Evolutionary conservation across 2,329 filamentous ascomycete species (phyloP).

Genomic region (Aspergillus terreus): DNA sequence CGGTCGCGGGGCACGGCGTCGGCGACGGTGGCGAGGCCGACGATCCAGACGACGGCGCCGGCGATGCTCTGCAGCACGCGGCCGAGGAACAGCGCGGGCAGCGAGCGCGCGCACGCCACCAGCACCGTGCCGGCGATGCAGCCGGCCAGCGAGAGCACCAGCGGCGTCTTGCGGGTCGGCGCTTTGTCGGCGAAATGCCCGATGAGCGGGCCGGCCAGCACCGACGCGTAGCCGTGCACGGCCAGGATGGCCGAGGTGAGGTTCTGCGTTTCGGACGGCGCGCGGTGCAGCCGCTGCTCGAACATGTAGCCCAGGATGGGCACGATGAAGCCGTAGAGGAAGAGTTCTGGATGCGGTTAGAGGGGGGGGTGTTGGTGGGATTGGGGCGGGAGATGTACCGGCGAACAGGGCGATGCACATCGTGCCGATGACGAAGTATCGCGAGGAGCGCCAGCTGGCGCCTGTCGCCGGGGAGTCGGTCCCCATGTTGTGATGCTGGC

Average conservation of each 20-base stretch:
- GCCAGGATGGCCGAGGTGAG: slow-evolving; percentile 22
- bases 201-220: slow-evolving; percentile 22
- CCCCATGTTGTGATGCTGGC: neutral
- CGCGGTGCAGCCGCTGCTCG: slow-evolving; percentile 21
- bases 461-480: neutral
- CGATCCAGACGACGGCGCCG: slow-evolving; percentile 5
- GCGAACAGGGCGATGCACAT: slow-evolving; percentile 12
- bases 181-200: slow-evolving; percentile 27
- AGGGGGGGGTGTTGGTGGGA: no score
- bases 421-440: slow-evolving; percentile 10
- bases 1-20: neutral
- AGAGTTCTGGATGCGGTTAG: slow-evolving; percentile 19
- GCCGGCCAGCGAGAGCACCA: slow-evolving; percentile 22
- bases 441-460: slow-evolving; percentile 16
- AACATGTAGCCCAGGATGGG: slow-evolving; percentile 33
- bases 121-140: slow-evolving; percentile 25
- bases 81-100: slow-evolving; percentile 1
- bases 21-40: slow-evolving; percentile 4
- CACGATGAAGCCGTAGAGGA: slow-evolving; percentile 32
- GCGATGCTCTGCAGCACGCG: slow-evolving; percentile 5
- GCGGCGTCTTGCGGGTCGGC: slow-evolving; percentile 18
- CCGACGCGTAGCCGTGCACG: slow-evolving; percentile 23
- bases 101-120: slow-evolving; percentile 16
- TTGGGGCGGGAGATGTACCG: slow-evolving; percentile 1
- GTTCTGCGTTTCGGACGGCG: slow-evolving; percentile 21